phyloP scores from a whole-genome alignment of 805 yeast genomes.

The Metschnikowia cubensis region DNA sequence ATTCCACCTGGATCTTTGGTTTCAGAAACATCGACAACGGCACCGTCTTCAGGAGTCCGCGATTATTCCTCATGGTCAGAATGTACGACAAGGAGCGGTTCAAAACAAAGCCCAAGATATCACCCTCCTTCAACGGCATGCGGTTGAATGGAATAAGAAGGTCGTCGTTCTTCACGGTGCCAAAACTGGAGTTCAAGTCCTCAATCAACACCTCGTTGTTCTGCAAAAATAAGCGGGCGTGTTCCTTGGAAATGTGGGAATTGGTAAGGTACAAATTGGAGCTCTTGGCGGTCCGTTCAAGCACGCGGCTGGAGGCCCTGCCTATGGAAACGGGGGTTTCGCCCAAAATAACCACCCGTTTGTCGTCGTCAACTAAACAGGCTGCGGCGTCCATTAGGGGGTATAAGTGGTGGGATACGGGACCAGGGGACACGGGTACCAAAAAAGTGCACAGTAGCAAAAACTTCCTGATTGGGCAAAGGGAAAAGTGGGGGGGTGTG shows the following conservation, averaged over 20 bases:
- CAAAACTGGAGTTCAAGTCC: conserved; percentile 37
- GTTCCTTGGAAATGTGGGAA: conserved; percentile 36
- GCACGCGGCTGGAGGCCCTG: conserved; percentile 32
- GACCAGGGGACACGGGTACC: too few relatives aligned
- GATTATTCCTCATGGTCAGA: conserved; percentile 4
- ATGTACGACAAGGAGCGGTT: conserved; percentile 24
- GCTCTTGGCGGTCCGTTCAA: conserved; percentile 21
- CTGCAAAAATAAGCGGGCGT: conserved; percentile 25
- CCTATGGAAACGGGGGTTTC: conserved; percentile 12
- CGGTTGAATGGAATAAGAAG: conserved; percentile 21
- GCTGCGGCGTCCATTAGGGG: background rate
- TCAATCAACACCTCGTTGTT: conserved; percentile 22
- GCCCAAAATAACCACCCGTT: conserved; percentile 6
- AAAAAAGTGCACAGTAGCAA: too few relatives aligned
- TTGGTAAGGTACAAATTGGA: conserved; percentile 31
- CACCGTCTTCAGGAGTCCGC: conserved; percentile 1
- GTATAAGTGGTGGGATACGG: background rate
- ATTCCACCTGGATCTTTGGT: conserved; percentile 12
- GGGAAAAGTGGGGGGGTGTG: too few relatives aligned
- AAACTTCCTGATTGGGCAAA: background rate
- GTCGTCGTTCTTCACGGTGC: conserved; percentile 31
- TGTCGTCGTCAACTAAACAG: background rate
- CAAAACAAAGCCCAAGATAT: conserved; percentile 34
- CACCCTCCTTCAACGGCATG: conserved; percentile 18
- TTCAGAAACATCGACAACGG: conserved; percentile 9